A percentile compares a stretch with the other conserved stretches of the same genome.
Conservation (phyloP, 2,329 filamentous ascomycete genomes). For the Fusarium austroafricanum region DNA sequence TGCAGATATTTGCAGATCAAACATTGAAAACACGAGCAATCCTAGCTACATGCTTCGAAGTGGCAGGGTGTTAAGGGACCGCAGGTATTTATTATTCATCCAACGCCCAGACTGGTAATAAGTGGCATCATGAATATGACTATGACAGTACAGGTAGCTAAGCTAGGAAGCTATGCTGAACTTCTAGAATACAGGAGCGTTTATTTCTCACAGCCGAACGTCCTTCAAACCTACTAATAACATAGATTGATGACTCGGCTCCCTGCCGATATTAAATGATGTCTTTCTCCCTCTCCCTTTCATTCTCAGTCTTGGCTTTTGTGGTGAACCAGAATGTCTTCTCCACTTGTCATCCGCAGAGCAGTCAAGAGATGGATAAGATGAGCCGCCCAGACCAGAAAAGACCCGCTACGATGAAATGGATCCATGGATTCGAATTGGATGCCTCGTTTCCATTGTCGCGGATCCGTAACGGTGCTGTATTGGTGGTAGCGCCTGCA, state of each 20-base stretch:
- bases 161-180: not conserved
- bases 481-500: conserved; percentile 13
- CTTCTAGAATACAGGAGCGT: not conserved
- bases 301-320: conserved; percentile 23
- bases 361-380: conserved; percentile 16
- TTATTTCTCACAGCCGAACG: conserved; percentile 17
- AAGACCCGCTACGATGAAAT: conserved; percentile 25
- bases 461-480: conserved; percentile 23
- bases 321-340: conserved; percentile 6
- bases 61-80: conserved; percentile 12
- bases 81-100: conserved; percentile 13
- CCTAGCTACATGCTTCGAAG: conserved; percentile 20
- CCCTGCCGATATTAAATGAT: conserved; percentile 33
- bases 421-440: conserved; percentile 10
- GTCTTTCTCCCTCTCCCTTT: conserved; percentile 16
- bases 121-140: conserved; percentile 8
- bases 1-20: conserved; percentile 27
- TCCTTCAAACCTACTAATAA: conserved; percentile 21
- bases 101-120: conserved; percentile 1
- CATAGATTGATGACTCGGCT: conserved; percentile 24
- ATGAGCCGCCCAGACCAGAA: conserved; percentile 21
- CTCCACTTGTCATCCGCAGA: conserved; percentile 35
- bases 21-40: conserved; percentile 33
- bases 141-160: conserved; percentile 5
- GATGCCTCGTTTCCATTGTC: conserved; percentile 35